Evolutionary conservation across 2,329 filamentous ascomycete genomes (phyloP).

Genomic region (Ophiosphaerella korrae): DNA sequence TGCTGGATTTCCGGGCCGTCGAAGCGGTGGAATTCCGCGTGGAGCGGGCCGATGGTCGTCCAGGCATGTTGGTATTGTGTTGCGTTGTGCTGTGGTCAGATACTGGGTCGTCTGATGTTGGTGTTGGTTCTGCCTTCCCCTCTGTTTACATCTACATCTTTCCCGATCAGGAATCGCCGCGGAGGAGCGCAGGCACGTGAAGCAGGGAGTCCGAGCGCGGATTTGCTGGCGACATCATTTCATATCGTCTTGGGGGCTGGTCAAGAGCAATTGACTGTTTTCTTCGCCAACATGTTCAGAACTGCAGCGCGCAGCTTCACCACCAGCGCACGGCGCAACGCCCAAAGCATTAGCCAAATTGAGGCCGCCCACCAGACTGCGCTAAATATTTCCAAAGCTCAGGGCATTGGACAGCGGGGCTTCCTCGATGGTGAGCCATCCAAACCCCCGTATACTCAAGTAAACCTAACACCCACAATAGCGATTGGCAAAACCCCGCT

Average conservation of each 20-base stretch:
- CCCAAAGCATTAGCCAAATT: conserved; percentile 52
- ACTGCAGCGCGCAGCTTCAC: conserved; percentile 71
- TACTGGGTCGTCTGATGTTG: conserved; percentile 16
- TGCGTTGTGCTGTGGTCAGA: conserved; percentile 12
- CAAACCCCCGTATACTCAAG: background rate
- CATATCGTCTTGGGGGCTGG: conserved; percentile 3
- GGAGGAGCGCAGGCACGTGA: conserved; percentile 19
- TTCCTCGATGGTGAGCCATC: conserved; percentile 76
- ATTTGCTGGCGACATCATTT: conserved; percentile 19
- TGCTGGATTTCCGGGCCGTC: conserved; percentile 45
- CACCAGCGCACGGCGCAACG: conserved; percentile 63
- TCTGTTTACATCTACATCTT: conserved; percentile 8
- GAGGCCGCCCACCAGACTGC: conserved; percentile 64
- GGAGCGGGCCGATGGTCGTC: conserved; percentile 51
- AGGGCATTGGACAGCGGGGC: conserved; percentile 74
- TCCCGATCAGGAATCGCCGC: conserved; percentile 4
- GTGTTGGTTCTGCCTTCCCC: conserved; percentile 1
- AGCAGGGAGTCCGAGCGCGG: conserved; percentile 10
- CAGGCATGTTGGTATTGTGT: conserved; percentile 49
- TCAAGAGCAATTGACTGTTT: background rate
- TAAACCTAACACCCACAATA: conserved; percentile 44
- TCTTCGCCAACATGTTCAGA: conserved; percentile 64
- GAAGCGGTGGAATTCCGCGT: conserved; percentile 45
- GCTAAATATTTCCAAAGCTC: conserved; percentile 76
- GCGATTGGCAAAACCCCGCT: conserved; percentile 97